Percentiles rank a stretch among this genome's conserved stretches.
phyloP scores from a whole-genome alignment of 2,329 filamentous ascomycete species.

The Aspergillus sp. region DNA sequence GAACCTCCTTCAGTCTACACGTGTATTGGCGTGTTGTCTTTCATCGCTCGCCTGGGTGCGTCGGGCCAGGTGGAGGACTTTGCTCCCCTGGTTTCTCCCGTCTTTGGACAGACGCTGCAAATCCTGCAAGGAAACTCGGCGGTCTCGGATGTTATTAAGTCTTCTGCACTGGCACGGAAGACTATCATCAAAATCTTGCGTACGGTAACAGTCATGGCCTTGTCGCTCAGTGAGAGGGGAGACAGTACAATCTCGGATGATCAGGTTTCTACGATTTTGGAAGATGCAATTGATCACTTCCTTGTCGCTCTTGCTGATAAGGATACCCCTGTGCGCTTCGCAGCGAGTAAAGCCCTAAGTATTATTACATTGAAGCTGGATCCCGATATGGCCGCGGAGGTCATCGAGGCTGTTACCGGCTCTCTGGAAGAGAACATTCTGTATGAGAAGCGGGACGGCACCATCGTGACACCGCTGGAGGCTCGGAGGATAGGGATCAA shows the following conservation, averaged over 20 bases:
- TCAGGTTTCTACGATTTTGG: slow-evolving; percentile 59
- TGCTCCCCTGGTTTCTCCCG: slow-evolving; percentile 62
- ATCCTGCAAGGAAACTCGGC: slow-evolving; percentile 57
- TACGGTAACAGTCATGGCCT: slow-evolving; percentile 67
- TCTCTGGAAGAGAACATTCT: slow-evolving; percentile 64
- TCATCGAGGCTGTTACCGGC: slow-evolving; percentile 82
- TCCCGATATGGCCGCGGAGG: slow-evolving; percentile 76
- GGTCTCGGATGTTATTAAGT: slow-evolving; percentile 58
- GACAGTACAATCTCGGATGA: slow-evolving; percentile 31
- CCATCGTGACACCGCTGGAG: slow-evolving; percentile 40
- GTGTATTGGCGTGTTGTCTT: slow-evolving; percentile 76
- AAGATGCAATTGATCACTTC: slow-evolving; percentile 79
- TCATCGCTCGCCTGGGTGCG: slow-evolving; percentile 71
- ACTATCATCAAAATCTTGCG: slow-evolving; percentile 82
- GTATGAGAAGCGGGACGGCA: slow-evolving; percentile 51
- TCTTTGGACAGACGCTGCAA: slow-evolving; percentile 66
- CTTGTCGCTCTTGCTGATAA: slow-evolving; percentile 78
- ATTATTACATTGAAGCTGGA: slow-evolving; percentile 80
- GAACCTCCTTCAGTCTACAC: slow-evolving; percentile 63
- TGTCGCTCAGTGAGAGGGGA: slow-evolving; percentile 53
- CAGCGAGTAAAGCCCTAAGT: slow-evolving; percentile 89
- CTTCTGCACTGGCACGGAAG: slow-evolving; percentile 79
- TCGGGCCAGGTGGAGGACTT: slow-evolving; percentile 75
- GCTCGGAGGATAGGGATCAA: slow-evolving; percentile 36
- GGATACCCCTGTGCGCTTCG: slow-evolving; percentile 86